These are phyloP conservation scores for Fusarium sp. DNA, from an alignment of 2,329 filamentous ascomycete genomes.

Conservation along the genomic window DNA sequence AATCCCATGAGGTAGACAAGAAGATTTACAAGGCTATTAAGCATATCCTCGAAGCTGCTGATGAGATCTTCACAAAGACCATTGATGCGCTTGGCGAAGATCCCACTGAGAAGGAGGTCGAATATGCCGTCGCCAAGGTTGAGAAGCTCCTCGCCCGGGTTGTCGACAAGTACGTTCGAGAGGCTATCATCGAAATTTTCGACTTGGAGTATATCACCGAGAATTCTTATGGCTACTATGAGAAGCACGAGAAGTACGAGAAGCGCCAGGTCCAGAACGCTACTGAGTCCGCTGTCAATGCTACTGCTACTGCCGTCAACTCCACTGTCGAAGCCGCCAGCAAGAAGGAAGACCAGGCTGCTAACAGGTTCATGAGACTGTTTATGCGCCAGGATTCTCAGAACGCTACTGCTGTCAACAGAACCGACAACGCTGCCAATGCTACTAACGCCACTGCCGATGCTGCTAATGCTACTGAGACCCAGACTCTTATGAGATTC, in stretches of 20 bases:
- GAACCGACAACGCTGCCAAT: too few species aligned
- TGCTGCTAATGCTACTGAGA: not conserved
- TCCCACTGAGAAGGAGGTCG: not conserved
- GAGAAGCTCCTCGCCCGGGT: conserved; percentile 13
- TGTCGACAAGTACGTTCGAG: conserved; percentile 19
- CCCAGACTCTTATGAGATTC: not conserved
- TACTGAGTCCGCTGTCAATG: not conserved
- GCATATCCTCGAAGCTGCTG: not conserved
- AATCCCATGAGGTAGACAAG: not conserved
- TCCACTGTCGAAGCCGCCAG: not conserved
- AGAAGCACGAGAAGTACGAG: not conserved
- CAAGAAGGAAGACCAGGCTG: not conserved
- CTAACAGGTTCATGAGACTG: not conserved
- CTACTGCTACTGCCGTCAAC: not conserved
- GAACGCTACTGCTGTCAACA: not conserved
- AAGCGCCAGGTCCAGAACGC: not conserved
- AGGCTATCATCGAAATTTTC: conserved; percentile 23
- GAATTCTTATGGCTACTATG: not conserved
- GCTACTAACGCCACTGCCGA: not conserved
- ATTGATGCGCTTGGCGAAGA: conserved; percentile 8
- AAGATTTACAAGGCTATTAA: conserved; percentile 4
- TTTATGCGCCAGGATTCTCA: not conserved
- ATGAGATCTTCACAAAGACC: conserved; percentile 9
- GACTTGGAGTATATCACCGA: conserved; percentile 5
- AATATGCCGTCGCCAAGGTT: conserved; percentile 3